Evolutionary conservation across 2,329 filamentous ascomycete species (phyloP), one percentile per base, ranked within the genome.

Genomic region (Penicillium brasilianum): DNA sequence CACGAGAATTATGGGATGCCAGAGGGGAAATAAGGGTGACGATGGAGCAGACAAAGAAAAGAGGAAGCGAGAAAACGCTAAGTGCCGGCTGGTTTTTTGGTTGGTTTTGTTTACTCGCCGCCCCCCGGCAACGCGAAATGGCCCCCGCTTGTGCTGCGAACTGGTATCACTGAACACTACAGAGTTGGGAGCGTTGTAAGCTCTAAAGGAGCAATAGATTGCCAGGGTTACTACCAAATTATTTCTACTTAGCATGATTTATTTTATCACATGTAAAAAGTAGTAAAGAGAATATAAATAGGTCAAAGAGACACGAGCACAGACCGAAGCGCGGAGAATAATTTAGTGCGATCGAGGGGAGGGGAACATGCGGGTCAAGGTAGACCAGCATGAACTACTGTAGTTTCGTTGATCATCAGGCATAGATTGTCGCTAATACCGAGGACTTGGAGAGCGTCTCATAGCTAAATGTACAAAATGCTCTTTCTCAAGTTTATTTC

Each of bases 31-130:
- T 49, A 16, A 6, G 25, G 16, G 41, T 50, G 37, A 46, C 36
- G 30, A 46, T 28, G 14, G 41, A 13, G 37, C 32, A 34, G 22
- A 32, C 18, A 34, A 39, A 50, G 37, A 54, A 34, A 54, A 41
- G 43, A 54, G 34, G 18, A 20, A 30, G 39, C 48, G 39, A 39
- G 41, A 58, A 59, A 51, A 39, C 28, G 46, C 39, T 43, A 55
- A 44, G 25, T 32, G 28, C 55, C 46, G 48, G 50, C 32, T 39
- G 18, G 50, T 28, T 53, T 14, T 18, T 53, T 51, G 36, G 34
- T 41, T 51, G 48, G 34, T 61, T 65, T 67, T 56, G 65, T 67
- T 64, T 66, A 68, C 62, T 63, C 52, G 58, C 41, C 48, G 46
- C 30, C 59, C 63, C 58, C 63, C 55, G 63, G 66, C 64, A 68